Conservation (phyloP, 2,329 filamentous ascomycete genomes). For the Cladosporium sp. region DNA sequence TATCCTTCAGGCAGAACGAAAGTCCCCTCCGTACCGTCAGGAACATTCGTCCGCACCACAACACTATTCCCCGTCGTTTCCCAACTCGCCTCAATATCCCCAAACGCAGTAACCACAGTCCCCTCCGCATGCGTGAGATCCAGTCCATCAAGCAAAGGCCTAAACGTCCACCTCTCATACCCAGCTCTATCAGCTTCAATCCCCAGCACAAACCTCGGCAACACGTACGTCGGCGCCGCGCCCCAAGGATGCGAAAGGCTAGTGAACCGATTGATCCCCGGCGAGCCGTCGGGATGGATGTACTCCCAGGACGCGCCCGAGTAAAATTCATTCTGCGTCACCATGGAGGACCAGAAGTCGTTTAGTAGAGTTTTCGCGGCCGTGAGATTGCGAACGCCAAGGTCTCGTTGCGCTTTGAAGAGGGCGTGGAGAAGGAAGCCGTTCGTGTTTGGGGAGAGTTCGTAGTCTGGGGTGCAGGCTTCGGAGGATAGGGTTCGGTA, state of each 20-base stretch:
- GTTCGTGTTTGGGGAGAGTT: constrained; percentile 42
- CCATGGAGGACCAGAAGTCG: constrained; percentile 41
- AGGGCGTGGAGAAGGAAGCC: constrained; percentile 41
- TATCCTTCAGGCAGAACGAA: constrained; percentile 5
- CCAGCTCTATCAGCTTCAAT: constrained; percentile 24
- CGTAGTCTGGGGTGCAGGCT: constrained; percentile 25
- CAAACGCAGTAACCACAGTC: constrained; percentile 26
- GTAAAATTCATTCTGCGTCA: constrained; percentile 32
- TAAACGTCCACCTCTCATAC: constrained; percentile 26
- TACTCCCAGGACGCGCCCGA: constrained; percentile 46
- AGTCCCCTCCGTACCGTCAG: neutral
- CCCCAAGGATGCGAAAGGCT: constrained; percentile 43
- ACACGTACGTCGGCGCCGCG: constrained; percentile 41
- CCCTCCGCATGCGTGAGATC: constrained; percentile 26
- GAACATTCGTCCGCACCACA: neutral
- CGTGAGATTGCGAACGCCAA: constrained; percentile 20
- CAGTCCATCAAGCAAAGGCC: constrained; percentile 25
- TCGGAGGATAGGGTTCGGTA: constrained; percentile 32
- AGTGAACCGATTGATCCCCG: constrained; percentile 41
- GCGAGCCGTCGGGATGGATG: constrained; percentile 34
- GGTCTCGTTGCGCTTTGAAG: constrained; percentile 25
- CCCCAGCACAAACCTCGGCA: constrained; percentile 35
- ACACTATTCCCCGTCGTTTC: constrained; percentile 14
- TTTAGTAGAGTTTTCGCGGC: constrained; percentile 31
- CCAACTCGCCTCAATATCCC: constrained; percentile 21